These are phyloP conservation scores for Yamadazyma membranifaciens DNA, from an alignment of 1,139 yeast genomes.

Conservation along the genomic window DNA sequence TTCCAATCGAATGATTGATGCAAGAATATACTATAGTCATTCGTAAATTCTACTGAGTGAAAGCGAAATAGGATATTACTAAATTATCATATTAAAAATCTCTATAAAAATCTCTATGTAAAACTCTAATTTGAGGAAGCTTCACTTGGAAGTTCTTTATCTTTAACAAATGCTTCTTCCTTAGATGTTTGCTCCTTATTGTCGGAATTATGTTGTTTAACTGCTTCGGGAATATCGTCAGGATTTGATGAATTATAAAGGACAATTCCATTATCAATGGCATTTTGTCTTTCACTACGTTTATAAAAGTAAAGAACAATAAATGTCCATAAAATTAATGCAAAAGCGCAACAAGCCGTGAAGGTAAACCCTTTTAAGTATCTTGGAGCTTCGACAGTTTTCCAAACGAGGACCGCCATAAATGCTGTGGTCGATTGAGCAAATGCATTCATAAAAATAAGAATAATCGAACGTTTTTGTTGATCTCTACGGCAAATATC, in stretches of 20 bases:
- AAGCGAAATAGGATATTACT: too few relatives aligned
- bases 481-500: conserved; percentile 47
- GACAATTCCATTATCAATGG: conserved; percentile 52
- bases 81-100: too few relatives aligned
- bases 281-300: conserved; percentile 51
- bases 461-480: conserved; percentile 41
- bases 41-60: too few relatives aligned
- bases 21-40: too few relatives aligned
- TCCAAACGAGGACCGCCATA: conserved; percentile 49
- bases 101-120: not conserved
- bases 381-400: conserved; percentile 40
- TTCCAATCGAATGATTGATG: too few relatives aligned
- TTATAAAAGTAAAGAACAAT: conserved; percentile 58
- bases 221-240: conserved; percentile 15
- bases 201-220: conserved; percentile 3
- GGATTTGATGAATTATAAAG: conserved; percentile 39
- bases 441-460: conserved; percentile 44
- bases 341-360: conserved; percentile 51
- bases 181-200: conserved; percentile 1
- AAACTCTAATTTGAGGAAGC: conserved; percentile 4
- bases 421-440: conserved; percentile 47
- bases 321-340: conserved; percentile 53
- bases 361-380: conserved; percentile 42
- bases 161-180: conserved; percentile 6
- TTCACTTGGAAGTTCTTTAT: conserved; percentile 3